A percentile compares a stretch with the other conserved stretches of the same genome.
Evolutionary conservation across 148 eudicot genomes (phyloP).

Genomic region (Rhododendron henanense): DNA sequence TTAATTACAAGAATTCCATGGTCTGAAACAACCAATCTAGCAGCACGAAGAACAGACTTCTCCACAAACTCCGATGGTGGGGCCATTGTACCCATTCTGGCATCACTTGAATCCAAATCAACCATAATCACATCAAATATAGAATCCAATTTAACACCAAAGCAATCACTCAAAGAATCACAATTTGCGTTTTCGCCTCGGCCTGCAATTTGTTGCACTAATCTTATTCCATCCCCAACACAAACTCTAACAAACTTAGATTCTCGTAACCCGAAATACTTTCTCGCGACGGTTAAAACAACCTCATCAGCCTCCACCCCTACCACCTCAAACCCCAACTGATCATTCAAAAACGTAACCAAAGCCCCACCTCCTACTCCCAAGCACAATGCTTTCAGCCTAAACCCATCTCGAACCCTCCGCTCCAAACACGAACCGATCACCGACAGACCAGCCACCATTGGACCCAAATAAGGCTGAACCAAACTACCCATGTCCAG

Average conservation of each 20-base stretch:
- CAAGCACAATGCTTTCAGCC: constrained; percentile 64
- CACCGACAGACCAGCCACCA: constrained; percentile 45
- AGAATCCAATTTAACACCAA: constrained; percentile 9
- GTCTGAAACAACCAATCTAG: constrained; percentile 39
- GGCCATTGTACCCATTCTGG: constrained; percentile 45
- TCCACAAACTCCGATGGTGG: constrained; percentile 62
- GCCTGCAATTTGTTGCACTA: constrained; percentile 29
- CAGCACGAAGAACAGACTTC: constrained; percentile 50
- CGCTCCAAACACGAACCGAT: constrained; percentile 42
- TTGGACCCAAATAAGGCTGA: constrained; percentile 75
- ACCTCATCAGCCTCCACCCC: constrained; percentile 77
- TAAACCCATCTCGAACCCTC: constrained; percentile 28
- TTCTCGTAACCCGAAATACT: constrained; percentile 51
- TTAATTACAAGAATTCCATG: constrained; percentile 62
- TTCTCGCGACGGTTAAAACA: constrained; percentile 55
- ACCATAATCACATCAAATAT: constrained; percentile 76
- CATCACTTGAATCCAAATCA: constrained; percentile 84
- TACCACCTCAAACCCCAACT: constrained; percentile 58
- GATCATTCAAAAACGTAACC: constrained; percentile 42
- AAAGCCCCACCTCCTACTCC: constrained; percentile 97
- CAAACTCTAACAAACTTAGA: constrained; percentile 29
- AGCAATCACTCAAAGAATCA: constrained; percentile 7
- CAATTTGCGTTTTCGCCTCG: not conserved
- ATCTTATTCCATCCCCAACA: constrained; percentile 57
- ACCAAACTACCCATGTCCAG: constrained; percentile 49